phyloP scores from a whole-genome alignment of 2,329 filamentous ascomycete genomes.

The Diaporthe citri region DNA sequence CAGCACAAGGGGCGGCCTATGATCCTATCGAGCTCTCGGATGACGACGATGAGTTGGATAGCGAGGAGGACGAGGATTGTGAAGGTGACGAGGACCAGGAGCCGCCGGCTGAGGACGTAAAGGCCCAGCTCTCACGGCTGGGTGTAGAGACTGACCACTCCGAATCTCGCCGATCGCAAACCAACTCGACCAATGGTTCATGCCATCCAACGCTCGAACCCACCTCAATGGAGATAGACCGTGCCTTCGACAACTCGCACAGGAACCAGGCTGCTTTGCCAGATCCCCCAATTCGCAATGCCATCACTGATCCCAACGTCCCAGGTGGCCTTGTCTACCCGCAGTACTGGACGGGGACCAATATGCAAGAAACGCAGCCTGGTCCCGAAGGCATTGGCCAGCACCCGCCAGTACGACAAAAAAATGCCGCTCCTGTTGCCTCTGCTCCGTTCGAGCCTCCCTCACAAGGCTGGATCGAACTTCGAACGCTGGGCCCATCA shows the following conservation, averaged over 20 bases:
- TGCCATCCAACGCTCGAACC: neutral
- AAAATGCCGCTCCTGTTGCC: neutral
- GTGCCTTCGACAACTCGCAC: no score
- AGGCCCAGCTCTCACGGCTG: neutral
- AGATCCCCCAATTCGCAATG: neutral
- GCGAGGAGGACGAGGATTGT: neutral
- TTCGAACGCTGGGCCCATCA: neutral
- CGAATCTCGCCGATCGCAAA: neutral
- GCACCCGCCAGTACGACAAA: neutral
- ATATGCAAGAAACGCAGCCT: neutral
- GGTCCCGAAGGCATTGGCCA: neutral
- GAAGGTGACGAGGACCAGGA: neutral
- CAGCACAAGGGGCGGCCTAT: neutral
- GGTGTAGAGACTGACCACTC: neutral
- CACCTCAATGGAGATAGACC: neutral
- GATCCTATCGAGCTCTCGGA: slow-evolving; percentile 4
- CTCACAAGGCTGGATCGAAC: neutral
- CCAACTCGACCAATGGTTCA: neutral
- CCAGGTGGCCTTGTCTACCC: neutral
- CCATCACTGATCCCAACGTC: neutral
- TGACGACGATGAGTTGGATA: slow-evolving; percentile 8
- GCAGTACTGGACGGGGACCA: neutral
- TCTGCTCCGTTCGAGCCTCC: neutral
- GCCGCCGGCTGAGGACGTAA: no score
- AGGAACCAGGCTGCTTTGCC: neutral